Base-by-base conservation (phyloP, 345 rosid species). In the Pugionium dolabratum region DNA sequence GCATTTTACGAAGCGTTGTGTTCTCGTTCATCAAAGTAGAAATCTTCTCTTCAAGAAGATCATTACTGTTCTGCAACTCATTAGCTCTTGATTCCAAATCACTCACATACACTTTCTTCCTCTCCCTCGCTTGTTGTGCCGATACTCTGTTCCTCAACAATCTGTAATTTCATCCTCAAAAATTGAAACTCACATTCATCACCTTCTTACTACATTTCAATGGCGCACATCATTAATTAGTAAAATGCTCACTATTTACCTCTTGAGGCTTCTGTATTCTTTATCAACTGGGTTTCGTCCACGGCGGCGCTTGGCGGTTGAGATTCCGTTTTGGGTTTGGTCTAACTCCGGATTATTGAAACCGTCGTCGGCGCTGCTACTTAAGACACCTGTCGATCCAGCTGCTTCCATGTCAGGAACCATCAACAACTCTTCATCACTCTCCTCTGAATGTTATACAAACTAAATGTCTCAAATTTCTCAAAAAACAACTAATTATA, bases 91-190 rank as follows among this genome's bases (percentile, higher is more conserved):
- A 52, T 75, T 89, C 92, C 62, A 89, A 39, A 2, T 89, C 90
- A 58, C 64, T 86, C 57, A 88, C 81, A 29, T 88, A 86, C 4
- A 80, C 83, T 71, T 88, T 88, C 80, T 84, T 88, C 80, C 96
- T 86, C 70, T 88, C 96, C 54, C 96, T 72, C 2, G 96, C 96
- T 84, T 86, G 87, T 54, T 86, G 96, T 1, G 92, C 96, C 3
- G 96, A 89, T 6, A 89, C 96, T 62, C 96, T 75, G 34, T 89
- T 89, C 78, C 92, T 79, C 47, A 89, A 71, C 78, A 86, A 66
- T 79, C 92, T 86, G 71, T 34, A 7, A 0, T n/a, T 9, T 18
- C 28, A 9, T 3, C 8, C 18, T 25, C 35, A 29, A 4, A n/a
- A 18, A 18, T 18, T 18, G 18, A 18, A 18, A 18, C 18, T 18